Evolutionary conservation across 1,139 yeast genomes (phyloP).

Genomic region (Suhomyces ambrosiae): DNA sequence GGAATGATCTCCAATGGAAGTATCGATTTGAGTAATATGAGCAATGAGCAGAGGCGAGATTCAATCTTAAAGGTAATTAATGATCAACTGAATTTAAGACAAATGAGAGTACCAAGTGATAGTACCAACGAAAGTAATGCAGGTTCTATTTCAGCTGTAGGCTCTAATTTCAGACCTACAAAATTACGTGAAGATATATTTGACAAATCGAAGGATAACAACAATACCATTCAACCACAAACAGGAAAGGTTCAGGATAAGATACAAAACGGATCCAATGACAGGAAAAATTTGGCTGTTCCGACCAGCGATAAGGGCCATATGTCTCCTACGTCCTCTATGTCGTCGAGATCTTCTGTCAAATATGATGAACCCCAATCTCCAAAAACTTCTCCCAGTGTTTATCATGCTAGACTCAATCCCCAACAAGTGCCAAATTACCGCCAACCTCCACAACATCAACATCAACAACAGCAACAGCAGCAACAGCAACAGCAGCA

Average conservation of each 20-base stretch:
- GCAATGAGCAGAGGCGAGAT: constrained; percentile 45
- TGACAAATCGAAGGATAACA: constrained; percentile 23
- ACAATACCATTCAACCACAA: not conserved
- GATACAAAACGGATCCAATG: constrained; percentile 1
- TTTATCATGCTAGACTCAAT: constrained; percentile 20
- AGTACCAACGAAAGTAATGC: constrained; percentile 8
- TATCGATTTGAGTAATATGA: constrained; percentile 45
- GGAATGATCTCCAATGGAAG: constrained; percentile 41
- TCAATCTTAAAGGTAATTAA: constrained; percentile 42
- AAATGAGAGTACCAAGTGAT: constrained; percentile 19
- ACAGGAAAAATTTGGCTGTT: constrained; percentile 14
- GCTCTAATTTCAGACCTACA: constrained; percentile 13
- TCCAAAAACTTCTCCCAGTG: constrained; percentile 44
- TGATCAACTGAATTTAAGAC: constrained; percentile 30
- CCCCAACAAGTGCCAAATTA: constrained; percentile 11
- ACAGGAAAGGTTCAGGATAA: not conserved
- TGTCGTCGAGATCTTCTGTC: constrained; percentile 36
- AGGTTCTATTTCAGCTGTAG: constrained; percentile 7
- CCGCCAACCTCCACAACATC: constrained; percentile 11
- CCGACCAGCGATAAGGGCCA: constrained; percentile 17
- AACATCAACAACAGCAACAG: too few relatives aligned
- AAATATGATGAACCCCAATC: constrained; percentile 45
- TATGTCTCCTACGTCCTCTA: constrained; percentile 40
- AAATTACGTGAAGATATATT: constrained; percentile 48
- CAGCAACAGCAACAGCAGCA: constrained; percentile 15